Evolutionary conservation across 306 rosid species (phyloP).

Genomic region (Inga oerstediana): DNA sequence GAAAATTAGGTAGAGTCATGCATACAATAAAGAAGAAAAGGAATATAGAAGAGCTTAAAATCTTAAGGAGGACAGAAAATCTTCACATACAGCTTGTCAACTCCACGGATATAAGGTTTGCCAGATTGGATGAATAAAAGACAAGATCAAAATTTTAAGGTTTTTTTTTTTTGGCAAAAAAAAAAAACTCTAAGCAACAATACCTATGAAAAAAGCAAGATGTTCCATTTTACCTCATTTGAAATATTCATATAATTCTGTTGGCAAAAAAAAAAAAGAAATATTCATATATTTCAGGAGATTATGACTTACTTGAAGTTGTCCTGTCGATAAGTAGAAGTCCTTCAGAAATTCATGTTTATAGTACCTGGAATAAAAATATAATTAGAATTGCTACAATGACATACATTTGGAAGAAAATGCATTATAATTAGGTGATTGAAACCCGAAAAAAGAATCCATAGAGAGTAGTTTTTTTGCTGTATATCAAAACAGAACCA

Average conservation of each 20-base stretch:
- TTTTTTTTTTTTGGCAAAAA: background rate
- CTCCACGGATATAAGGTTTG: background rate
- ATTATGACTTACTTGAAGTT: conserved; percentile 76
- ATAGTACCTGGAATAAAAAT: conserved; percentile 71
- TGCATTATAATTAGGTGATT: conserved; percentile 3
- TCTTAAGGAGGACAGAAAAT: conserved; percentile 3
- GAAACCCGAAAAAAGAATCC: background rate
- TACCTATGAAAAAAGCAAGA: conserved; percentile 16
- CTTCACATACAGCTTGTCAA: conserved; percentile 16
- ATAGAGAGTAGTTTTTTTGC: background rate
- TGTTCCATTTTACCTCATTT: conserved; percentile 19
- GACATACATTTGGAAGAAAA: conserved; percentile 9
- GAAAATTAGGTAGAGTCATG: conserved; percentile 20
- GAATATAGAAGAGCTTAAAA: background rate
- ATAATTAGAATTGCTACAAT: conserved; percentile 29
- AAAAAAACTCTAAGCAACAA: background rate
- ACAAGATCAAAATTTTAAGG: conserved; percentile 4
- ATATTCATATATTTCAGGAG: conserved; percentile 11
- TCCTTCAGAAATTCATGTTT: conserved; percentile 95
- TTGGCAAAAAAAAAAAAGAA: too few species aligned
- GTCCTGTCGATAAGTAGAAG: conserved; percentile 91
- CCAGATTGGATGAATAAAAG: conserved; percentile 5
- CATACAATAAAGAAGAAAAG: background rate
- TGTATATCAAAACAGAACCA: conserved; percentile 8
- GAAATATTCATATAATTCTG: conserved; percentile 11